Conservation (phyloP, 1,139 yeast genomes). For the Protomyces macrosporus region DNA sequence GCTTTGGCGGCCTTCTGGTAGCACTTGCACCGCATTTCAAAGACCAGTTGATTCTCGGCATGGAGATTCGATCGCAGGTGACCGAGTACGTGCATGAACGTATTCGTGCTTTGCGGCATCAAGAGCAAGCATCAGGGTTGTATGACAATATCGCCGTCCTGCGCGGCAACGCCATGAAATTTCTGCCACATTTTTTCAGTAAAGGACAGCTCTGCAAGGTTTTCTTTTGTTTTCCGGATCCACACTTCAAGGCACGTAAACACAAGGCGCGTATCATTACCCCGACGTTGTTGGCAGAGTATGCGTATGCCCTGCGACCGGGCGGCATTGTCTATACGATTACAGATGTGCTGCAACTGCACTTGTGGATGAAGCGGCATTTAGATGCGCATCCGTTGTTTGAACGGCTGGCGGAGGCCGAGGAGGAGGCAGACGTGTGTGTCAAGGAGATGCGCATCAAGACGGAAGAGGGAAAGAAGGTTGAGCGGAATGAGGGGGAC, state of each 20-base stretch:
- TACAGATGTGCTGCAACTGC: conserved; percentile 91
- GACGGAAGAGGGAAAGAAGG: conserved; percentile 98
- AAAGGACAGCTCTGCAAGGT: conserved; percentile 72
- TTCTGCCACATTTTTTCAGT: conserved; percentile 83
- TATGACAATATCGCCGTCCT: conserved; percentile 84
- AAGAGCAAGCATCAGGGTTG: conserved; percentile 38
- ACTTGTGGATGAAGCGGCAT: conserved; percentile 94
- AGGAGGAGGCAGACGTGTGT: conserved; percentile 76
- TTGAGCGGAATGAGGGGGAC: conserved; percentile 76
- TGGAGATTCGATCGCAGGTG: conserved; percentile 91
- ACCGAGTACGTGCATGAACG: conserved; percentile 95
- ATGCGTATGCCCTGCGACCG: conserved; percentile 81
- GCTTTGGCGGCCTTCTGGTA: conserved; percentile 87
- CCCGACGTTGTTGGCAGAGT: conserved; percentile 78
- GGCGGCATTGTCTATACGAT: conserved; percentile 90
- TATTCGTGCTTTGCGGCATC: conserved; percentile 72
- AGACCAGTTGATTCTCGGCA: conserved; percentile 55
- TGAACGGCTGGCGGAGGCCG: conserved; percentile 68
- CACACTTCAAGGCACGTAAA: conserved; percentile 94
- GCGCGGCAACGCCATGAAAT: conserved; percentile 96
- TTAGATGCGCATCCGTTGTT: conserved; percentile 85
- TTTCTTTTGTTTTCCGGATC: conserved; percentile 98
- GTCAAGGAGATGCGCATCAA: conserved; percentile 81
- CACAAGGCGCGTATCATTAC: conserved; percentile 96
- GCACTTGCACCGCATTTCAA: conserved; percentile 76